phyloP scores from a whole-genome alignment of 75 land plant species.

The Sequoiadendron giganteum region DNA sequence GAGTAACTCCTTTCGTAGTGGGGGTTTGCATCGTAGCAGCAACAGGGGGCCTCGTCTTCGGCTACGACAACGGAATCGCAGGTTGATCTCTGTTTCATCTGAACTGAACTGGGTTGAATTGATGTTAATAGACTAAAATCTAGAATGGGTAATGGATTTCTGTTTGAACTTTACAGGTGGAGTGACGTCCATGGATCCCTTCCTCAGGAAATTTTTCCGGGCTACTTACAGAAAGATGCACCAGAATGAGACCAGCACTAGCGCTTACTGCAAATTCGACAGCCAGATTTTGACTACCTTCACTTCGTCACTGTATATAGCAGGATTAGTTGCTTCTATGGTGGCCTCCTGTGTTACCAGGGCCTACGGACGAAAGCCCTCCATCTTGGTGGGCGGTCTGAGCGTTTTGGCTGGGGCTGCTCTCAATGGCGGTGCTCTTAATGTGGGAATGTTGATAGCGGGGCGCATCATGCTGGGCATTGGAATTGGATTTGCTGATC shows the following conservation, averaged over 20 bases:
- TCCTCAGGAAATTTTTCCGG: constrained; percentile 17
- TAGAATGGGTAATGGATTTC: no score
- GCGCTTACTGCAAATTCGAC: background rate
- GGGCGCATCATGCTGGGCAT: constrained; percentile 42
- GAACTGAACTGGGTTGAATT: background rate
- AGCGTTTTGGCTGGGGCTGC: constrained; percentile 25
- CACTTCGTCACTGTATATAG: constrained; percentile 17
- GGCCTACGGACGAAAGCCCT: background rate
- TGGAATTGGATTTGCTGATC: constrained; percentile 39
- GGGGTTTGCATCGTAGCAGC: constrained; percentile 34
- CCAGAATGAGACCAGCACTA: background rate
- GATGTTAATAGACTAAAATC: no score
- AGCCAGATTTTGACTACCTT: constrained; percentile 13
- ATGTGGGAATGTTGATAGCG: constrained; percentile 33
- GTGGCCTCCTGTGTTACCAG: constrained; percentile 6
- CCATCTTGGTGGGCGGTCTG: constrained; percentile 23
- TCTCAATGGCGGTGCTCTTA: constrained; percentile 28
- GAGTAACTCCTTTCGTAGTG: constrained; percentile 19
- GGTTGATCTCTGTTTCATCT: background rate
- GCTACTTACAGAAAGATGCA: constrained; percentile 5
- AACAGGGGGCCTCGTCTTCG: constrained; percentile 11
- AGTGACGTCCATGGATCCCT: constrained; percentile 22
- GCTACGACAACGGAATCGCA: constrained; percentile 31
- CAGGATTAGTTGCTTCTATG: constrained; percentile 10
- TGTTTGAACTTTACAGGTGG: constrained; percentile 9